Base-by-base conservation (phyloP, 306 rosid genomes). In the Neltuma alba region DNA sequence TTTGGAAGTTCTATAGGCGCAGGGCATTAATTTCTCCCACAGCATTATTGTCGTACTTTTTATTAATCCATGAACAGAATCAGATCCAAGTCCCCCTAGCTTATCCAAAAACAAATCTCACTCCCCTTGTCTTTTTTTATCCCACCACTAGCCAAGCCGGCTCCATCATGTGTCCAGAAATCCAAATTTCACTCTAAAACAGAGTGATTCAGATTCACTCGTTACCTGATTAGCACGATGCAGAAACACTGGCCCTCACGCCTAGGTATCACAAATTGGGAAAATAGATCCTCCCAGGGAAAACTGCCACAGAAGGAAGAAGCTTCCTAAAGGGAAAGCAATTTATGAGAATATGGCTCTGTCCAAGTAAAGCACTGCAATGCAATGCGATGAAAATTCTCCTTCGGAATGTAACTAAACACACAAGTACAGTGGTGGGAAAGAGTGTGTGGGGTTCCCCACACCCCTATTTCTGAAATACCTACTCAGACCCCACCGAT, bases 41-140 rank as follows among this genome's bases (percentile, higher is more conserved):
- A 74, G 57, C 86, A 73, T 18, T 36, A 83, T 61, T 61, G 9
- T 12, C 42, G 85, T 77, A 64, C 75, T 77, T 38, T 11, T 50
- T 41, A 41, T 23, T 50, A 71, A 50, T 82, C 66, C 0, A 44
- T 23, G 33, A 36, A 75, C 28, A n/a, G 57, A 23, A 21, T 44
- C 7, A 75, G 47, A 50, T 23, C 61, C 12, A 45, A 30, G 2
- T 5, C 36, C 44, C 10, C 57, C 31, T 12, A 2, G 12, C 4
- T 2, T 27, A 27, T 27, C 16, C 12, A 23, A 55, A 23, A 50
- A 60, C 80, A 79, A 74, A 83, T 79, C 78, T 74, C 54, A 58
- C 83, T 67, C 58, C 6, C 7, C 44, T 79, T 75, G 78, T 83
- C 78, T 64, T 63, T 62, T 3, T 75, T n/a, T n/a, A n/a, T 13